Percentiles rank a stretch among this genome's conserved stretches.
These are phyloP conservation scores for Kazachstania martiniae DNA, from an alignment of 805 yeast genomes.

Conservation along the genomic window DNA sequence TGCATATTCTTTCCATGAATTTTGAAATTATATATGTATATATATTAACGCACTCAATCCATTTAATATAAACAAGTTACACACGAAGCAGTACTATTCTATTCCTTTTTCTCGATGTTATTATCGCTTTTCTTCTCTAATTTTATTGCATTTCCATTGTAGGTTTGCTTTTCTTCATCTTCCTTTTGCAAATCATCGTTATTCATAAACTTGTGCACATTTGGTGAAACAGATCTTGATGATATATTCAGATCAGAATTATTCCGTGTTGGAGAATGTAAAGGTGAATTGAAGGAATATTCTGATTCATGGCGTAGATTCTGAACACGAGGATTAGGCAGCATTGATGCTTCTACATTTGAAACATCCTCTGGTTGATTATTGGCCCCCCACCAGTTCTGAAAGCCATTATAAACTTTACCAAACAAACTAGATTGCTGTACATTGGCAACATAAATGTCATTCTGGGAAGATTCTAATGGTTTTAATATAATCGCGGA, in stretches of 20 bases:
- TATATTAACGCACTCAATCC: too few relatives aligned
- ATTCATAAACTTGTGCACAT: constrained; percentile 22
- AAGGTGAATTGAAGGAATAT: too few relatives aligned
- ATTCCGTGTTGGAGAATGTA: background rate
- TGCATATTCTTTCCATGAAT: too few relatives aligned
- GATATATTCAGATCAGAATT: constrained; percentile 17
- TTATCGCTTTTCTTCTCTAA: constrained; percentile 38
- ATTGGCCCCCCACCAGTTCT: constrained; percentile 25
- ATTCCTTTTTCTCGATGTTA: constrained; percentile 7
- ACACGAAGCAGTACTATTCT: too few relatives aligned
- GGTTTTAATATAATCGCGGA: constrained; percentile 71
- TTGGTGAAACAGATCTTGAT: constrained; percentile 25
- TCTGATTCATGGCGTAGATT: background rate
- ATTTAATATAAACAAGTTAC: too few relatives aligned
- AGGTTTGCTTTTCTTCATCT: constrained; percentile 35
- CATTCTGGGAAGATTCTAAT: constrained; percentile 19
- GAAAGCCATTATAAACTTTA: constrained; percentile 25
- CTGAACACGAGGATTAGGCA: too few relatives aligned
- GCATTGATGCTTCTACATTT: too few relatives aligned
- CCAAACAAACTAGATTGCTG: constrained; percentile 25
- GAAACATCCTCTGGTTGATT: background rate
- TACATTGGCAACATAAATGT: constrained; percentile 20
- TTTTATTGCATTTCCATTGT: constrained; percentile 46
- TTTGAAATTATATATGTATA: too few relatives aligned
- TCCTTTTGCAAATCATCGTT: constrained; percentile 18